phyloP scores from a whole-genome alignment of 2,329 filamentous ascomycete species.

The Talaromyces sp. region DNA sequence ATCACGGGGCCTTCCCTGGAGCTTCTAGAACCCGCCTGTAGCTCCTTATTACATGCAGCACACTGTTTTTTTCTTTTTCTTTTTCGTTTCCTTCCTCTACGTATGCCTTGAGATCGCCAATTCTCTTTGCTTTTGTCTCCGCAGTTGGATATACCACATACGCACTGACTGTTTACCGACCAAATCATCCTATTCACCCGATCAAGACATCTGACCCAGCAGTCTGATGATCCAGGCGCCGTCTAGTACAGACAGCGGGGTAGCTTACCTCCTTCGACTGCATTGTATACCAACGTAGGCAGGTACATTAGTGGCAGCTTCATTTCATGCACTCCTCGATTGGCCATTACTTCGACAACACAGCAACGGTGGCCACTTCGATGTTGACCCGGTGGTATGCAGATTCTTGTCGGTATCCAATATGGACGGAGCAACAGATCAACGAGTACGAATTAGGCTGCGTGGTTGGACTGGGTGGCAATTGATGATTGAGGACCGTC shows the following conservation, averaged over 20 bases:
- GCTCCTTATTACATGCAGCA: not conserved
- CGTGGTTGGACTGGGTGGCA: not conserved
- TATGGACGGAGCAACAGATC: not conserved
- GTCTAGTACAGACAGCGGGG: not conserved
- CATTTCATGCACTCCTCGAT: slow-evolving; percentile 6
- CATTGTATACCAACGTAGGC: not conserved
- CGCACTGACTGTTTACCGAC: not conserved
- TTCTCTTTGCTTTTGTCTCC: not conserved
- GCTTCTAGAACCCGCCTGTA: slow-evolving; percentile 5
- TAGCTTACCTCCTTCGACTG: not conserved
- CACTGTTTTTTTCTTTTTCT: not conserved
- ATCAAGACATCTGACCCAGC: not conserved
- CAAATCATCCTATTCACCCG: not conserved
- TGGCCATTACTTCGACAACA: slow-evolving; percentile 10
- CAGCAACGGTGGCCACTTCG: not conserved
- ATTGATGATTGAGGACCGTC: not conserved
- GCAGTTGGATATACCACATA: not conserved
- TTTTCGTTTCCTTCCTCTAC: not conserved
- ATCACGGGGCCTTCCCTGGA: slow-evolving; percentile 5
- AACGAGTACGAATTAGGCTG: not conserved
- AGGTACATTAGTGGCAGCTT: not conserved
- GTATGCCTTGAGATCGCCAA: not conserved
- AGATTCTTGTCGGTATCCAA: not conserved
- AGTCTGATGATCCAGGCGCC: not conserved
- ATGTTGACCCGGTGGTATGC: not conserved